A percentile compares a stretch with the other conserved stretches of the same genome.
These are phyloP conservation scores for Panaeolus cyanescens DNA, from an alignment of 768 basidiomycete species.

Conservation along the genomic window DNA sequence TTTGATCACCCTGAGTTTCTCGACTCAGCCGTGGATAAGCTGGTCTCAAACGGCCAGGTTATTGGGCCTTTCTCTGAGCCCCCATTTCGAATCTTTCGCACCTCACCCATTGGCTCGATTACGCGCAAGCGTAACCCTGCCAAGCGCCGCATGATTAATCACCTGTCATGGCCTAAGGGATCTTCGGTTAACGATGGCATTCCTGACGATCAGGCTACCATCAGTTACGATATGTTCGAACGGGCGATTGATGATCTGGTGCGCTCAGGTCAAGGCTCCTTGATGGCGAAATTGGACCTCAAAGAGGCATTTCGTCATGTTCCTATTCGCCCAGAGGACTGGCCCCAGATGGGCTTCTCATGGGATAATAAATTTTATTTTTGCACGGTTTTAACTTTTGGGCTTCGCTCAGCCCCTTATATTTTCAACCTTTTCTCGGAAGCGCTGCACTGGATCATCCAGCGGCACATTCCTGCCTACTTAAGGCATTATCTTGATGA, in stretches of 20 bases:
- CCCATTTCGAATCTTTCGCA: slow-evolving; percentile 18
- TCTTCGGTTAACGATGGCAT: slow-evolving; percentile 31
- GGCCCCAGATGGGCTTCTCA: slow-evolving; percentile 32
- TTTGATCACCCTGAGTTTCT: slow-evolving; percentile 6
- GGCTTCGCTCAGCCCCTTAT: slow-evolving; percentile 32
- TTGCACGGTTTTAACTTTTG: slow-evolving; percentile 32
- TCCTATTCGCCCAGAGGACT: slow-evolving; percentile 27
- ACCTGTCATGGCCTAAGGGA: slow-evolving; percentile 28
- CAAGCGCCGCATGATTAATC: slow-evolving; percentile 9
- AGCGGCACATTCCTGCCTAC: slow-evolving; percentile 26
- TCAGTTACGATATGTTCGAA: slow-evolving; percentile 28
- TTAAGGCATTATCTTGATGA: slow-evolving; percentile 38
- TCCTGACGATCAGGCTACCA: slow-evolving; percentile 25
- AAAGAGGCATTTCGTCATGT: slow-evolving; percentile 39
- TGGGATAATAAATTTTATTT: slow-evolving; percentile 29
- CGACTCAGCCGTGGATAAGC: background rate
- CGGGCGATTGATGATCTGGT: slow-evolving; percentile 21
- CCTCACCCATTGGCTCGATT: slow-evolving; percentile 25
- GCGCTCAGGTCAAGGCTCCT: slow-evolving; percentile 24
- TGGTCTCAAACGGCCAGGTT: slow-evolving; percentile 4
- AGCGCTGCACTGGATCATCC: slow-evolving; percentile 41
- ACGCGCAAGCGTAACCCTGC: slow-evolving; percentile 19
- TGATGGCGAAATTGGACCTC: slow-evolving; percentile 35
- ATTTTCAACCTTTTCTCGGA: slow-evolving; percentile 42
- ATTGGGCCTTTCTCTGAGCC: slow-evolving; percentile 20